phyloP scores from a whole-genome alignment of 495 filamentous ascomycete species.

The Aspergillus baeticus region DNA sequence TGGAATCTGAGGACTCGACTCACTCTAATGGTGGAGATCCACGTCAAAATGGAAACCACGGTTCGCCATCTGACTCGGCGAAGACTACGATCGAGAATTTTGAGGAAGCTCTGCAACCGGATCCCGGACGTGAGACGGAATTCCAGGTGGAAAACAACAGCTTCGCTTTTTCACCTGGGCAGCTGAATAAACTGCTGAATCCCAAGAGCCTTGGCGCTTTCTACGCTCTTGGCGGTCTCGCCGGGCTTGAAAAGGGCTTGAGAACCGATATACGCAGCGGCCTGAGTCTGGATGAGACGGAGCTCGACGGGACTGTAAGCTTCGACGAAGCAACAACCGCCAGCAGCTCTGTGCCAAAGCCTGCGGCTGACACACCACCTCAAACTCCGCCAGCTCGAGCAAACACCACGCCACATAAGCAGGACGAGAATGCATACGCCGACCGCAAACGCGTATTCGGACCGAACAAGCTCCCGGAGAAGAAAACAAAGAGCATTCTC shows the following conservation, averaged over 20 bases:
- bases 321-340: slow-evolving; percentile 63
- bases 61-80: slow-evolving; percentile 34
- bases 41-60: slow-evolving; percentile 34
- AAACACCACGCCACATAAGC: slow-evolving; percentile 22
- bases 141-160: slow-evolving; percentile 74
- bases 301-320: slow-evolving; percentile 59
- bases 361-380: slow-evolving; percentile 22
- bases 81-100: slow-evolving; percentile 47
- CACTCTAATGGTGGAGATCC: slow-evolving; percentile 52
- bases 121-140: slow-evolving; percentile 68
- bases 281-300: slow-evolving; percentile 71
- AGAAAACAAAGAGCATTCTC: slow-evolving; percentile 70
- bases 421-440: slow-evolving; percentile 40
- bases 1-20: slow-evolving; percentile 58
- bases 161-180: slow-evolving; percentile 81
- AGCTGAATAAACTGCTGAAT: slow-evolving; percentile 74
- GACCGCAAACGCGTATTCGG: slow-evolving; percentile 71
- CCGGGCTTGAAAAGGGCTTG: slow-evolving; percentile 74
- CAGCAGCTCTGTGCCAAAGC: slow-evolving; percentile 26
- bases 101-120: slow-evolving; percentile 63
- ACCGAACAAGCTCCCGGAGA: slow-evolving; percentile 67
- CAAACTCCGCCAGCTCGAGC: slow-evolving; percentile 29
- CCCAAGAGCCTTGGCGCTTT: slow-evolving; percentile 80
- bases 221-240: slow-evolving; percentile 73
- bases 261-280: slow-evolving; percentile 66